Evolutionary conservation across 768 basidiomycete genomes (phyloP).

Genomic region (Dacryopinax primogenitus): DNA sequence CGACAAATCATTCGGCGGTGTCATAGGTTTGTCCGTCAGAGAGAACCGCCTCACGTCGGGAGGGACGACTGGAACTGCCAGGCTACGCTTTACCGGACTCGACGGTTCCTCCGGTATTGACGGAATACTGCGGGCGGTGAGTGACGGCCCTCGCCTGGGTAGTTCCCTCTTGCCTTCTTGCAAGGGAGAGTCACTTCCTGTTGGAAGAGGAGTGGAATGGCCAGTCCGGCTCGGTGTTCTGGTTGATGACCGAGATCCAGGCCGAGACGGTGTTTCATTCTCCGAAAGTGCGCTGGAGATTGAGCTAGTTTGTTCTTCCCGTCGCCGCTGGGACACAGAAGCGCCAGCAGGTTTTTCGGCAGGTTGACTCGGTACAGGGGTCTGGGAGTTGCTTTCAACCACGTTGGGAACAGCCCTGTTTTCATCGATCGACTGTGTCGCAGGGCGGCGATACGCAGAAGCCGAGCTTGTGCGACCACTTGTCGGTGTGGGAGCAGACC

Average conservation of each 20-base stretch:
- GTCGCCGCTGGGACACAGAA: not conserved
- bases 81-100: slow-evolving; percentile 1
- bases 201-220: not conserved
- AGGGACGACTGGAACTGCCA: slow-evolving; percentile 37
- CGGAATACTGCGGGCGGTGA: not conserved
- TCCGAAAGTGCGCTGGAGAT: not conserved
- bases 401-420: not conserved
- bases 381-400: not conserved
- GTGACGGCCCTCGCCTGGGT: not conserved
- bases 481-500: not conserved
- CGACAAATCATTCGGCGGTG: slow-evolving; percentile 14
- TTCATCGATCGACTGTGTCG: not conserved
- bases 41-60: slow-evolving; percentile 66
- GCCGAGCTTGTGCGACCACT: not conserved
- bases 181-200: not conserved
- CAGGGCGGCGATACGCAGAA: not conserved
- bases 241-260: not conserved
- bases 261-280: not conserved
- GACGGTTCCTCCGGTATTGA: slow-evolving; percentile 11
- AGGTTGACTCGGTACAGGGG: not conserved
- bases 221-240: not conserved
- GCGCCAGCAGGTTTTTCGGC: not conserved
- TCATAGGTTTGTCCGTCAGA: slow-evolving; percentile 56
- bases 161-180: not conserved
- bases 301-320: not conserved